Base-by-base conservation (phyloP, 805 yeast genomes). In the Myxozyma mucilagina region DNA sequence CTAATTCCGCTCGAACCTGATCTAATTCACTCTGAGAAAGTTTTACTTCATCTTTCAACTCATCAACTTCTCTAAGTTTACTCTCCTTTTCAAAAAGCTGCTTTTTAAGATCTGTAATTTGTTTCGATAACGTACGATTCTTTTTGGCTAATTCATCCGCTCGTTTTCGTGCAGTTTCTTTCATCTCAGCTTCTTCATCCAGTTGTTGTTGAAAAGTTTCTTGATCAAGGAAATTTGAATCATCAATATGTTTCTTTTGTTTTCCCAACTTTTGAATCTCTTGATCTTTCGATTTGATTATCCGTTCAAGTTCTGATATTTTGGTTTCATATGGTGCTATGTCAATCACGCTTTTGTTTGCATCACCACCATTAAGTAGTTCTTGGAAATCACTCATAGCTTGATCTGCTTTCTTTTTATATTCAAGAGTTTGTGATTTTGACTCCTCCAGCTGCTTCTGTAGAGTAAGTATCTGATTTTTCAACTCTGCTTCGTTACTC, bases 101-200 rank as follows among this genome's bases (percentile, higher is more conserved):
- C 29, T 48, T 60, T 20, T 52, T 42, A 13, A 56, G 29, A 14
- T 41, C 52, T 8, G 49, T 36, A 11, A 51, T 29, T 48, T 53
- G 44, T 18, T 38, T 50, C 16, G 42, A 45, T 16, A 59, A 53
- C n/a, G 24, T 34, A 3, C 43, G 29, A 42, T 60, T 61, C 53
- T 53, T 45, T 41, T 48, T 60, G 4, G 57, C n/a, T 9, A 61
- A 38, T 18, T 18, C 47, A n/a, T 61, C 66, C 6, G 65, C 61
- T 16, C 44, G n/a, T 35, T 45, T 47, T 43, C 61, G 48, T 5
- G 66, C 64, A 8, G 29, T 42, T 29, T 51, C 56, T n/a, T 59
- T 59, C 16, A 59, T 38, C 32, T 53, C 58, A 11, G 62, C 59
- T 47, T 63, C 66, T 16, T 53, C 58, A 14, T 56, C 51, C 3